Percentiles rank a stretch among this genome's conserved stretches.
These are phyloP conservation scores for Sugiyamaella chiloensis DNA, from an alignment of 805 yeast genomes.

Conservation along the genomic window DNA sequence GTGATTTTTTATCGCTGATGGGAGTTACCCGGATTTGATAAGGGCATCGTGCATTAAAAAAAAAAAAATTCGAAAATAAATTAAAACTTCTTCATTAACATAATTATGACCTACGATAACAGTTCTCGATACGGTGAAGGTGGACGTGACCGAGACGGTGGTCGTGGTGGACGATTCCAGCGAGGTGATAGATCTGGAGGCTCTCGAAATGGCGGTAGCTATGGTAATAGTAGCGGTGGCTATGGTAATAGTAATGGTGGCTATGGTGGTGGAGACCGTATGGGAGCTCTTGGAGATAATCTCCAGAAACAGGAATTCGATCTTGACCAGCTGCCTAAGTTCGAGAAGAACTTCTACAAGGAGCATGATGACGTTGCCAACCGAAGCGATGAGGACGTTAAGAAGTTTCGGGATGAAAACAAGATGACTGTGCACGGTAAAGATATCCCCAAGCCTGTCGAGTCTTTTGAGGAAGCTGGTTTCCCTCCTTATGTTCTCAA, in stretches of 20 bases:
- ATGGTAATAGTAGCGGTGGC: constrained; percentile 41
- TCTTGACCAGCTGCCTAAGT: constrained; percentile 69
- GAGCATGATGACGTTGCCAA: constrained; percentile 77
- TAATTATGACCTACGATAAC: constrained; percentile 27
- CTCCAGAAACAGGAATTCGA: constrained; percentile 81
- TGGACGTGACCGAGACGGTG: constrained; percentile 24
- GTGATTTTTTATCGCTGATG: too few relatives aligned
- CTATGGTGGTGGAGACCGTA: constrained; percentile 39
- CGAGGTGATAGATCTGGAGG: constrained; percentile 35
- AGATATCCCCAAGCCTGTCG: constrained; percentile 92
- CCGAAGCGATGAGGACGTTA: constrained; percentile 72
- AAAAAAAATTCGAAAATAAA: constrained; percentile 11
- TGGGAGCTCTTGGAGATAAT: constrained; percentile 46
- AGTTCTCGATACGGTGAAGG: constrained; percentile 18
- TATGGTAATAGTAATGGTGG: constrained; percentile 37
- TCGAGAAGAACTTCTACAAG: constrained; percentile 90
- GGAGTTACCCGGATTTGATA: too few relatives aligned
- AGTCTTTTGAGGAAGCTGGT: constrained; percentile 93
- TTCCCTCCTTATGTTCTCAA: constrained; percentile 90
- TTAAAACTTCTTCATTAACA: too few relatives aligned
- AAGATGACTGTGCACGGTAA: constrained; percentile 84
- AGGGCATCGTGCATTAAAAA: too few relatives aligned
- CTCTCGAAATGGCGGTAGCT: constrained; percentile 38
- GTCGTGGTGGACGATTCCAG: constrained; percentile 28
- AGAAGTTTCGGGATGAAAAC: constrained; percentile 70